phyloP scores from a whole-genome alignment of 257 asterid species.

The Solanum appendiculatum region DNA sequence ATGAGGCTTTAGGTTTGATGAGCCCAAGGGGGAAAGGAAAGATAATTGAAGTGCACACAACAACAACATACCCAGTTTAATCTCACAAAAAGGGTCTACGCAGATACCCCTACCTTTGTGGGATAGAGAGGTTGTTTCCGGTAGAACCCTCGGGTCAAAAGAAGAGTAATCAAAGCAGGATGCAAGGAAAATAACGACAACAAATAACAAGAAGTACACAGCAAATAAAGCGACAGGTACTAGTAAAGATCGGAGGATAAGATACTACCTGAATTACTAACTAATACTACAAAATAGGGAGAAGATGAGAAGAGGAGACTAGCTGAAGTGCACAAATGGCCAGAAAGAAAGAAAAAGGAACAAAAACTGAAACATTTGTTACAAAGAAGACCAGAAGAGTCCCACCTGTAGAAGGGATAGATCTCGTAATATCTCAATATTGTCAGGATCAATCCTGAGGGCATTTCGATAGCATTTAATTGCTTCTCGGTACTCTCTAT shows the following conservation, averaged over 20 bases:
- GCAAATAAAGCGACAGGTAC: background rate
- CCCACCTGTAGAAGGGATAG: constrained; percentile 93
- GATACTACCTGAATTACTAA: background rate
- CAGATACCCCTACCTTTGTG: background rate
- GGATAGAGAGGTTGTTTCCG: background rate
- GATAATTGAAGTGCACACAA: background rate
- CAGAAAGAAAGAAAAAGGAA: background rate
- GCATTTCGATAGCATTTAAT: constrained; percentile 98
- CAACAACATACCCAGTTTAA: background rate
- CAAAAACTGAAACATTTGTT: background rate
- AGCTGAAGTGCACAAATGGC: background rate
- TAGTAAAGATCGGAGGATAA: background rate
- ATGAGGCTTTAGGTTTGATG: background rate
- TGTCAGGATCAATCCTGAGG: constrained; percentile 91
- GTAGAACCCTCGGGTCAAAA: background rate
- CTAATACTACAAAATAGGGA: background rate
- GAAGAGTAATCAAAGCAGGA: background rate
- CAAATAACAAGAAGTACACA: background rate
- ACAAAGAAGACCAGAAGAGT: background rate
- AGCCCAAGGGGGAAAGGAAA: background rate
- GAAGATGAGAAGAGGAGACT: background rate
- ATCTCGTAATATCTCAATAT: constrained; percentile 93
- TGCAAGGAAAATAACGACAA: background rate
- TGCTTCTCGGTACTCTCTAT: constrained; percentile 98
- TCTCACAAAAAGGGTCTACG: background rate